A percentile compares a stretch with the other conserved stretches of the same genome.
phyloP scores from a whole-genome alignment of 2,329 filamentous ascomycete genomes.

The Apiospora kogelbergensis region DNA sequence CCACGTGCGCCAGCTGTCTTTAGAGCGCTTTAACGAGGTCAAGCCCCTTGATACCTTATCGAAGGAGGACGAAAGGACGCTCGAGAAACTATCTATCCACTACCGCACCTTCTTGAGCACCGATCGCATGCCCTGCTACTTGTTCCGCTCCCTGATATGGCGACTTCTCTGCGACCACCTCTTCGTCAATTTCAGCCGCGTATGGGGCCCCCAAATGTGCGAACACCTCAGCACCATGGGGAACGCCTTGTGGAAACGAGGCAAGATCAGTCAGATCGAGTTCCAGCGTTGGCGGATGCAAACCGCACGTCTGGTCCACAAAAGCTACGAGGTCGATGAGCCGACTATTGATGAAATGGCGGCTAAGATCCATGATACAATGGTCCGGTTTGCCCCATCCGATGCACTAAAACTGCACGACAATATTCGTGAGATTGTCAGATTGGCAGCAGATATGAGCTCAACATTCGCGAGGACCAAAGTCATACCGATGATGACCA shows the following conservation, averaged over 20 bases:
- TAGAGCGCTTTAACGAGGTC: slow-evolving; percentile 22
- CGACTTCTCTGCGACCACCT: slow-evolving; percentile 25
- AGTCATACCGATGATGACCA: slow-evolving; percentile 25
- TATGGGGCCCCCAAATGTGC: slow-evolving; percentile 24
- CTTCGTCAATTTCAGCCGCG: slow-evolving; percentile 22
- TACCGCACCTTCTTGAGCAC: slow-evolving; percentile 27
- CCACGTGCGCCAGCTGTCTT: slow-evolving; percentile 20
- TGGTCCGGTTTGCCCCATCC: slow-evolving; percentile 19
- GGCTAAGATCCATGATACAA: slow-evolving; percentile 20
- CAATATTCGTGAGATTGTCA: slow-evolving; percentile 21
- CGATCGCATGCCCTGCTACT: slow-evolving; percentile 20
- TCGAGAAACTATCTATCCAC: slow-evolving; percentile 24
- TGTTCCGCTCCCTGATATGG: slow-evolving; percentile 31
- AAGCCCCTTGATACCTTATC: slow-evolving; percentile 17
- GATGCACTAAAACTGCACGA: slow-evolving; percentile 15
- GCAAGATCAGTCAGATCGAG: slow-evolving; percentile 12
- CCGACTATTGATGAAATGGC: slow-evolving; percentile 17
- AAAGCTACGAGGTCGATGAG: slow-evolving; percentile 19
- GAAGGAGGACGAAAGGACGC: slow-evolving; percentile 19
- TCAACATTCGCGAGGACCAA: slow-evolving; percentile 20
- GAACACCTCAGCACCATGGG: slow-evolving; percentile 17
- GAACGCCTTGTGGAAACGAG: not conserved
- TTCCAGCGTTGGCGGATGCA: slow-evolving; percentile 24
- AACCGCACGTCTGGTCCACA: slow-evolving; percentile 22
- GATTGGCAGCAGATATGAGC: slow-evolving; percentile 21